Base-by-base conservation (phyloP, 805 yeast species). In the Candida schatavii region DNA sequence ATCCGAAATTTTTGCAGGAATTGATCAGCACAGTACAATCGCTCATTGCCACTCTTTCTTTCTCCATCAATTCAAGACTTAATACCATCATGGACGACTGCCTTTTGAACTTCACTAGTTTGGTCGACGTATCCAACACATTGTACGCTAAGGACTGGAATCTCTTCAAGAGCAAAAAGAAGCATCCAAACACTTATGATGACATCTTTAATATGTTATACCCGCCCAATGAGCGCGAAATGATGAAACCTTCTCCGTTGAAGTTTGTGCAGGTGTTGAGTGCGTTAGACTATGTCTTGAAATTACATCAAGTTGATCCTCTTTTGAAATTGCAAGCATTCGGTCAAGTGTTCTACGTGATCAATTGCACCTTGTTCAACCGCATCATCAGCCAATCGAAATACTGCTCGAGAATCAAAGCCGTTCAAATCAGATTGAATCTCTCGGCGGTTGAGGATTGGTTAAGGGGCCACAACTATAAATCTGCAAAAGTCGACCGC, bases 381-480 rank as follows among this genome's bases (percentile, higher is more conserved):
- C 72, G 81, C 38, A 72, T 89, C 18, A 58, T 90, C 40, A 70
- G 79, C 17, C 81, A 78, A 47, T 79, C 85, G 23, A 85, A 78
- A 51, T 84, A 84, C 50, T 72, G 85, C 38, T 79, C 96, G 0
- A 75, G 99, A 45, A 75, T 88, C 0, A 78, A 83, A 47, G 98
- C 97, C 0, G 80, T 93, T 62, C 98, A 93, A 57, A 83, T 93
- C 35, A 71, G 97, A 42, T 74, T 93, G 41, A 93, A 93, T 53
- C 55, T 93, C 7, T 88, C 97, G 0, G 77, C 85, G 4, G 64
- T 93, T 34, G 97, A 93, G 61, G 97, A 93, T 56, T 93, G 99
- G 99, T 76, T 91, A 23, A 77, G 95, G 45, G 72, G 78, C 4
- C 84, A 82, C 50, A 79, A 81, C 52, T 68, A 75, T 49, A 70